Base-by-base conservation (phyloP, 768 basidiomycete genomes). In the Bullera alba region DNA sequence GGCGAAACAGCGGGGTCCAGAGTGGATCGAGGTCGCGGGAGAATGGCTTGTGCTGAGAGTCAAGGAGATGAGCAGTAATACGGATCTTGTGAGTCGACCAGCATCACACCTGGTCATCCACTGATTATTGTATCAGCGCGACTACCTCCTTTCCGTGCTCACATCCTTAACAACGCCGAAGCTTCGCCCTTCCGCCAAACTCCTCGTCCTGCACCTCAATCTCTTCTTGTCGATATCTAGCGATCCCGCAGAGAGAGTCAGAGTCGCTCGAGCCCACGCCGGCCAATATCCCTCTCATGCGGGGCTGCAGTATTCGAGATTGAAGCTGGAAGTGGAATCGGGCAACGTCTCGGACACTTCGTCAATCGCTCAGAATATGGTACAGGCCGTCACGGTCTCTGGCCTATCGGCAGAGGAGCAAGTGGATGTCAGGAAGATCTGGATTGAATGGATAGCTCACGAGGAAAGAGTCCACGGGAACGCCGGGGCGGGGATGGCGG, bases 301-400 rank as follows among this genome's bases (percentile, higher is more conserved):
- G 19, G 56, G 56, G 16, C 75, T 84, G 23, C 85, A 83, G 81
- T 65, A 80, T 12, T 76, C 76, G 15, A 73, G 80, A 23, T 71
- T 84, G 12, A 73, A 72, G 19, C 76, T 75, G 3, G 81, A 82
- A 56, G 48, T 64, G 6, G 37, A 34, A 14, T 15, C 29, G 15
- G 38, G 27, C 14, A 41, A 49, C 16, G 46, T 53, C 30, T 2
- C 39, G 7, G 34, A 36, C 0, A n/a, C 8, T 2, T 16, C 46
- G 60, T 32, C 37, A 19, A 17, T 38, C 30, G 51, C 38, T 22
- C 37, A 56, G 29, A 38, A 46, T 27, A 42, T 44, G 10, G 36
- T 46, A 27, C 39, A 53, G 23, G 41, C 42, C 27, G 50, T 53
- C 15, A 54, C 57, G 1, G 17, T 25, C 22, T 34, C 49, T 5